These are phyloP conservation scores for Torulaspora quercuum DNA, from an alignment of 805 yeast species.

Conservation along the genomic window DNA sequence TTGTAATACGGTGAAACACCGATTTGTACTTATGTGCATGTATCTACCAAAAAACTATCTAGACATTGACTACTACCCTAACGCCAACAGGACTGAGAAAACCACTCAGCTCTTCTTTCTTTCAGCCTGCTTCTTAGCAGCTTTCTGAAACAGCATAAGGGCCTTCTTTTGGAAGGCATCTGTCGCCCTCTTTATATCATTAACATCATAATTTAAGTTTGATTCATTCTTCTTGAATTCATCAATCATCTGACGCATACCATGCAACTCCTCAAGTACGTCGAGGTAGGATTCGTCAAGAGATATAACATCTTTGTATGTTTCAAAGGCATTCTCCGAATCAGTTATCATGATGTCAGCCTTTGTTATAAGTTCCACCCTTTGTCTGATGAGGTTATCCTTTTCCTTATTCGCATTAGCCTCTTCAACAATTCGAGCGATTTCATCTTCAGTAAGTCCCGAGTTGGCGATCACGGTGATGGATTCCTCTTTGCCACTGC, in stretches of 20 bases:
- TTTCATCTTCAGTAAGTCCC: slow-evolving; percentile 67
- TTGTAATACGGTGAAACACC: slow-evolving; percentile 16
- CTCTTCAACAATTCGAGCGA: slow-evolving; percentile 58
- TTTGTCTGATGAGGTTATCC: slow-evolving; percentile 57
- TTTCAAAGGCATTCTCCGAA: slow-evolving; percentile 75
- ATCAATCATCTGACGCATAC: slow-evolving; percentile 40
- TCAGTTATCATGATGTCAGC: slow-evolving; percentile 78
- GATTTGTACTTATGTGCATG: slow-evolving; percentile 11
- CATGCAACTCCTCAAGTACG: slow-evolving; percentile 40
- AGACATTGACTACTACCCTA: too few relatives aligned
- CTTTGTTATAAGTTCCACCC: slow-evolving; percentile 66
- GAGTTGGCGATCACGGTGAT: slow-evolving; percentile 69
- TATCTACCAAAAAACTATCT: slow-evolving; percentile 2
- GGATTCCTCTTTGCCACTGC: slow-evolving; percentile 64
- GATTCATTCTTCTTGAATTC: slow-evolving; percentile 53
- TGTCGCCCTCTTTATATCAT: slow-evolving; percentile 59
- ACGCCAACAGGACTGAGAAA: too few relatives aligned
- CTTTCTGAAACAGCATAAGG: slow-evolving; percentile 58
- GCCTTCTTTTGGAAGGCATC: slow-evolving; percentile 69
- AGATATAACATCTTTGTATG: slow-evolving; percentile 47
- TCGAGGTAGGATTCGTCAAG: slow-evolving; percentile 47
- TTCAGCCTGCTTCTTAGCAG: slow-evolving; percentile 19
- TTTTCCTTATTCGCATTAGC: slow-evolving; percentile 58
- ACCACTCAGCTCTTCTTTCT: slow-evolving; percentile 6
- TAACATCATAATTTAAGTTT: slow-evolving; percentile 44